phyloP scores from a whole-genome alignment of 2,329 filamentous ascomycete genomes.

The Hypomyces perniciosus region DNA sequence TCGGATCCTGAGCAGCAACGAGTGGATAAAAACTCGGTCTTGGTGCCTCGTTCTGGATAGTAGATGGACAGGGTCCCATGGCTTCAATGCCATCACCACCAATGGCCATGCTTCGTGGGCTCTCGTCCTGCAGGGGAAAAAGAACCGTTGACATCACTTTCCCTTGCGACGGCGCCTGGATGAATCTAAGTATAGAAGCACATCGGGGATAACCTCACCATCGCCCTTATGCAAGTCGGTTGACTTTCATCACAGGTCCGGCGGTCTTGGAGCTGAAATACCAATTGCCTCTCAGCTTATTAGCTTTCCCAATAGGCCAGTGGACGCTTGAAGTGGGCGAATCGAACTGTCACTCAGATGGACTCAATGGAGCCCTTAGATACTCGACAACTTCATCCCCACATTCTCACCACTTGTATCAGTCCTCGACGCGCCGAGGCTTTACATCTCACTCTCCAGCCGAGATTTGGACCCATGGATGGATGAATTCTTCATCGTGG shows the following conservation, averaged over 20 bases:
- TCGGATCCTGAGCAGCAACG: conserved; percentile 4
- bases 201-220: conserved; percentile 3
- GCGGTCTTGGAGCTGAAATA: neutral
- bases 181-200: neutral
- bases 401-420: neutral
- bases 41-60: conserved; percentile 6
- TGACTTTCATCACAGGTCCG: neutral
- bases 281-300: neutral
- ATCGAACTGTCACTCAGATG: neutral
- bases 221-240: neutral
- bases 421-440: neutral
- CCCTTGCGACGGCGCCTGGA: conserved; percentile 1
- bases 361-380: neutral
- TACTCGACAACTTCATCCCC: neutral
- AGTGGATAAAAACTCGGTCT: conserved; percentile 2
- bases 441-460: too few relatives aligned
- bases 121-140: neutral
- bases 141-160: neutral
- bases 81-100: conserved; percentile 3
- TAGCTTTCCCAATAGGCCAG: neutral
- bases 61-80: conserved; percentile 1
- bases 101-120: conserved; percentile 5
- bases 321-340: neutral
- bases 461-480: too few relatives aligned
- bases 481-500: too few relatives aligned